These are phyloP conservation scores for Albatrellus sp. DNA, from an alignment of 1,284 basidiomycete genomes.

Conservation along the genomic window DNA sequence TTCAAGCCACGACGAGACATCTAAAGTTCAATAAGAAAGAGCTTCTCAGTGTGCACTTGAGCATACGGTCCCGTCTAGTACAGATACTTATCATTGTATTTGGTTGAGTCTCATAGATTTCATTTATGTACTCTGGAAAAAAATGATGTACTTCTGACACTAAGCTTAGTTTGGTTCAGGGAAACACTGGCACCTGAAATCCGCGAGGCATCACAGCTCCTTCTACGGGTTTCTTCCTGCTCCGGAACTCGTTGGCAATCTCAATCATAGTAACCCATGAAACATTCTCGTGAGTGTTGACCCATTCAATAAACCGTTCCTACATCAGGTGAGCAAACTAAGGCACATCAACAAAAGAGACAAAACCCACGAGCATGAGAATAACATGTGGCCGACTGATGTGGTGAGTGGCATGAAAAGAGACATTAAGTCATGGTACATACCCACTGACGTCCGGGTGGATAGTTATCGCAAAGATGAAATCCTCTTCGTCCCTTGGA, in stretches of 20 bases:
- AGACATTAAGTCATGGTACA: conserved; percentile 10
- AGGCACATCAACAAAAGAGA: not conserved
- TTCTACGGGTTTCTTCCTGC: conserved; percentile 16
- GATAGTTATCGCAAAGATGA: conserved; percentile 67
- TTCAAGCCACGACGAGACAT: conserved; percentile 9
- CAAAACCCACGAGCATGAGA: conserved; percentile 44
- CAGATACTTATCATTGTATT: no score
- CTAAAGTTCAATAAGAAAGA: not conserved
- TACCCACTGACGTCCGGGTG: conserved; percentile 72
- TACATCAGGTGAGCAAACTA: conserved; percentile 13
- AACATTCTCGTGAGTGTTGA: conserved; percentile 61
- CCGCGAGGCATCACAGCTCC: conserved; percentile 33
- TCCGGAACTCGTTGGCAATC: conserved; percentile 42
- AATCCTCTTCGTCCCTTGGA: conserved; percentile 53
- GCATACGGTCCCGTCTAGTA: no score
- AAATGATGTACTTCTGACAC: not conserved
- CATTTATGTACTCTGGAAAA: not conserved
- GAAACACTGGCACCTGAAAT: conserved; percentile 3
- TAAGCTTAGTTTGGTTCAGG: not conserved
- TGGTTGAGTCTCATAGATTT: no score
- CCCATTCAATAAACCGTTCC: conserved; percentile 71
- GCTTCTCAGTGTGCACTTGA: no score
- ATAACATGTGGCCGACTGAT: conserved; percentile 42
- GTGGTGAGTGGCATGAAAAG: not conserved
- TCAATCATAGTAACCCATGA: conserved; percentile 67